A percentile compares a stretch with the other conserved stretches of the same genome.
Evolutionary conservation across 192 early-diverging fungal genomes (phyloP).

Genomic region (Coemansia sp.): DNA sequence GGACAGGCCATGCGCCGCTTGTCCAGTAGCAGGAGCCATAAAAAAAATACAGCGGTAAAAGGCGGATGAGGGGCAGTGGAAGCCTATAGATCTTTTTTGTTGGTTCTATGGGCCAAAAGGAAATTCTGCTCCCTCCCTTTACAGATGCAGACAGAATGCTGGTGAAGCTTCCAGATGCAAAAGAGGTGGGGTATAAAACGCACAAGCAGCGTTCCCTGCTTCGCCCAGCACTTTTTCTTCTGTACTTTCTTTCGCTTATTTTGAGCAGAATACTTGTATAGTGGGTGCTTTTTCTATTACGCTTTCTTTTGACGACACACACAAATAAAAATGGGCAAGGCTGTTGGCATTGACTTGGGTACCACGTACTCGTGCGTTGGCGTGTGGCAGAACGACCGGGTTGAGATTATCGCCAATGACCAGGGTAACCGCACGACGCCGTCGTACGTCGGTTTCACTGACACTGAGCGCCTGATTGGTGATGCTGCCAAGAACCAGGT

Average conservation of each 20-base stretch:
- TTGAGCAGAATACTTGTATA: conserved; percentile 10
- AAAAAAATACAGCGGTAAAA: not conserved
- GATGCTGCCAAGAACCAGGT: conserved; percentile 99
- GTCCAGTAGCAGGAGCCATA: not conserved
- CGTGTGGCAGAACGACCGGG: conserved; percentile 75
- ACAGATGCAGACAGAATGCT: conserved; percentile 8
- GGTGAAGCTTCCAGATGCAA: conserved; percentile 15
- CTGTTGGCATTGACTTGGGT: conserved; percentile 66
- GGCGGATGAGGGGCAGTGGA: conserved; percentile 24
- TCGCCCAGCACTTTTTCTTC: conserved; percentile 4
- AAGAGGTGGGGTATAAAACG: conserved; percentile 6
- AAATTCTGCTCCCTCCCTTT: conserved; percentile 7
- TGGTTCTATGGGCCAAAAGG: conserved; percentile 11
- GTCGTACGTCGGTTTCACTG: conserved; percentile 95
- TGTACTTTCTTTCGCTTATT: conserved; percentile 3
- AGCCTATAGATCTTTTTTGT: conserved; percentile 30
- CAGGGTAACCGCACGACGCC: conserved; percentile 99
- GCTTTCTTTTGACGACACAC: conserved; percentile 10
- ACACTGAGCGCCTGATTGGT: conserved; percentile 97
- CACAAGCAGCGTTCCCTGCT: not conserved
- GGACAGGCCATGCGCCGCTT: conserved; percentile 4
- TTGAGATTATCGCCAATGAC: conserved; percentile 98
- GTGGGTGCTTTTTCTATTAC: conserved; percentile 6
- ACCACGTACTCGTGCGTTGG: conserved; percentile 63
- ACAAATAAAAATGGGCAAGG: conserved; percentile 47